These are phyloP conservation scores for Malania oleifera DNA, from an alignment of 164 flowering plant genomes.

Conservation along the genomic window DNA sequence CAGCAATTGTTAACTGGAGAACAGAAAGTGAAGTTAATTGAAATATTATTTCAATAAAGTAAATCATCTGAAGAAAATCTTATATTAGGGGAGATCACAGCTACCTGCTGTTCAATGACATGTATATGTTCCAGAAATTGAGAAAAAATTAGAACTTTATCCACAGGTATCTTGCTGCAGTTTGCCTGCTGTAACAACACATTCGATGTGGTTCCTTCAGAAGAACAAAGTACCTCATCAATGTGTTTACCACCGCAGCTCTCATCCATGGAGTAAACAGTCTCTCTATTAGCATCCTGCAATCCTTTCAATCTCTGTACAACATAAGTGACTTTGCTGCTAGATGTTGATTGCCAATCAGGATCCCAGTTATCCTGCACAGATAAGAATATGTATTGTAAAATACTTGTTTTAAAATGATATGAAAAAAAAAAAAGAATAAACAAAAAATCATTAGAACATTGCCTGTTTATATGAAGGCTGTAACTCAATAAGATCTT, in stretches of 20 bases:
- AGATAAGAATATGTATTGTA: not conserved
- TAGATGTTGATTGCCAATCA: slow-evolving; percentile 97
- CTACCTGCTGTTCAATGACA: slow-evolving; percentile 93
- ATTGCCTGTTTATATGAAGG: slow-evolving; percentile 92
- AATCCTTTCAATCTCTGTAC: slow-evolving; percentile 56
- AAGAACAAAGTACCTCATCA: slow-evolving; percentile 18
- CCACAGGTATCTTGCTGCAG: slow-evolving; percentile 20
- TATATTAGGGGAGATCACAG: not conserved
- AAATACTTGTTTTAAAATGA: not conserved
- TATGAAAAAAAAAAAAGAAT: not conserved
- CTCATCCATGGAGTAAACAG: slow-evolving; percentile 18
- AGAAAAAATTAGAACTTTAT: slow-evolving; percentile 90
- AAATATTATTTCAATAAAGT: not conserved
- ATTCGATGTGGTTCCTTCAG: slow-evolving; percentile 14
- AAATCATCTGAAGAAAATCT: not conserved
- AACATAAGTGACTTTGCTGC: slow-evolving; percentile 89
- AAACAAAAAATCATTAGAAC: not conserved
- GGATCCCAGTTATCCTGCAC: slow-evolving; percentile 94
- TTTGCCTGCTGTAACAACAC: slow-evolving; percentile 12
- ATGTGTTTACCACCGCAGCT: slow-evolving; percentile 4
- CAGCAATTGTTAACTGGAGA: slow-evolving; percentile 63
- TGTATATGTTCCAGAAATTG: slow-evolving; percentile 99
- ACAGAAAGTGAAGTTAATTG: slow-evolving; percentile 1
- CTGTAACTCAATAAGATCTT: slow-evolving; percentile 96
- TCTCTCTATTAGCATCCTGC: slow-evolving; percentile 40